These are phyloP conservation scores for Isatis tinctoria DNA, from an alignment of 345 rosid species.

Conservation along the genomic window DNA sequence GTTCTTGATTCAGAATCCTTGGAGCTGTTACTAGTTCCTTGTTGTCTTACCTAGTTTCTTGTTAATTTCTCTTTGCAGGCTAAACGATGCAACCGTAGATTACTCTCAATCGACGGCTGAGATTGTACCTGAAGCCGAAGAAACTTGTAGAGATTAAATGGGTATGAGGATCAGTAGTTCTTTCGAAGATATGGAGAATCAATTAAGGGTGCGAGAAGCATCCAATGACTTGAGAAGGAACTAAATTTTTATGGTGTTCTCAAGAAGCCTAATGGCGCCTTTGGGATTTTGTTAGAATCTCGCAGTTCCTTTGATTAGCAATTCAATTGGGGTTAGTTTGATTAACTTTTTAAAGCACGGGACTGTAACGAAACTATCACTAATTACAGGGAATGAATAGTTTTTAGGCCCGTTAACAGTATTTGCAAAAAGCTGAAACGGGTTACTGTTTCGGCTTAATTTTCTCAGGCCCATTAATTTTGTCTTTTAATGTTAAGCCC, in stretches of 20 bases:
- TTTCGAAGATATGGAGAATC: slow-evolving; percentile 4
- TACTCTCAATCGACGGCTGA: slow-evolving; percentile 4
- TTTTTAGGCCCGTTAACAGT: not conserved
- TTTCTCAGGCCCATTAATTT: not conserved
- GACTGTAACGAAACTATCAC: not conserved
- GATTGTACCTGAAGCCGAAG: not conserved
- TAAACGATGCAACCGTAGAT: not conserved
- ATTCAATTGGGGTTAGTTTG: not conserved
- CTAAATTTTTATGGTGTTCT: not conserved
- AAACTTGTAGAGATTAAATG: not conserved
- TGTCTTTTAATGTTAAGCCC: no score
- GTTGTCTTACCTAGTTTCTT: not conserved
- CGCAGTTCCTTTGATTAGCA: not conserved
- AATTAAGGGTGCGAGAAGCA: slow-evolving; percentile 8
- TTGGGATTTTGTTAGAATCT: not conserved
- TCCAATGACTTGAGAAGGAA: not conserved
- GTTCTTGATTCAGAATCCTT: not conserved
- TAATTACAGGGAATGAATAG: not conserved
- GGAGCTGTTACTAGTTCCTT: not conserved
- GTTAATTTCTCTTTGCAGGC: not conserved
- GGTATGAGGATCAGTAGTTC: not conserved
- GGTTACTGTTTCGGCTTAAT: not conserved
- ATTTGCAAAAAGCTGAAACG: no score
- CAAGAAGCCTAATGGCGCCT: not conserved
- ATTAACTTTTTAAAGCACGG: not conserved